phyloP scores from a whole-genome alignment of 768 basidiomycete genomes.

The Tephrocybe sp. region DNA sequence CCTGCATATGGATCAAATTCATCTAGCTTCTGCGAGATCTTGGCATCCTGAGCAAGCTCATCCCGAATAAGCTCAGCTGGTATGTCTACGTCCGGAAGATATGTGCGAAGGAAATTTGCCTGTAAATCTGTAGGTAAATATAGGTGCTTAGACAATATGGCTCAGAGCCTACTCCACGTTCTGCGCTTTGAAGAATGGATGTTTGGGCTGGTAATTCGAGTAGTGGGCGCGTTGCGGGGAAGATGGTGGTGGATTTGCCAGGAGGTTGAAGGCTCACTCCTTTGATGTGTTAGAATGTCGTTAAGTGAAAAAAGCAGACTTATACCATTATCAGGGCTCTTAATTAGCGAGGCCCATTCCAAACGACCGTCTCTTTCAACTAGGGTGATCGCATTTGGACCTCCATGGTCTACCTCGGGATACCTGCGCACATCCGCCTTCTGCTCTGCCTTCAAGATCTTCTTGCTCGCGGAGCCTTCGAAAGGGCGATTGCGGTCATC shows the following conservation, averaged over 20 bases:
- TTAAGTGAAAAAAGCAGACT: background rate
- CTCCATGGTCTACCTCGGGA: constrained; percentile 52
- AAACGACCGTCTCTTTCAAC: constrained; percentile 39
- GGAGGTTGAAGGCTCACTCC: constrained; percentile 16
- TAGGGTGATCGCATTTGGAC: constrained; percentile 57
- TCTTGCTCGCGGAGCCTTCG: constrained; percentile 14
- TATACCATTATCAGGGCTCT: constrained; percentile 25
- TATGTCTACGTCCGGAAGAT: constrained; percentile 74
- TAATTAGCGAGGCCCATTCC: constrained; percentile 50
- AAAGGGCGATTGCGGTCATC: constrained; percentile 36
- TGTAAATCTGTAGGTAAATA: too few relatives aligned
- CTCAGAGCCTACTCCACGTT: constrained; percentile 59
- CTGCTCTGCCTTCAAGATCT: constrained; percentile 30
- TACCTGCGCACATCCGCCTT: constrained; percentile 32
- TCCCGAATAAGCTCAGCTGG: constrained; percentile 62
- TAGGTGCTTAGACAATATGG: too few relatives aligned
- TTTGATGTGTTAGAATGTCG: background rate
- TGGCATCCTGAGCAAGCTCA: constrained; percentile 47
- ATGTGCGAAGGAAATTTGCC: constrained; percentile 71
- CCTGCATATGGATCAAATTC: constrained; percentile 58
- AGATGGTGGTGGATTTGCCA: constrained; percentile 40
- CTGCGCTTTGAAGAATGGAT: constrained; percentile 48
- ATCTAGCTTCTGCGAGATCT: constrained; percentile 28
- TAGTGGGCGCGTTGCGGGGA: constrained; percentile 54
- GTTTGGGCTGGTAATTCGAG: constrained; percentile 26